phyloP scores from a whole-genome alignment of 805 yeast genomes.

The Starmerella vaccinii region DNA sequence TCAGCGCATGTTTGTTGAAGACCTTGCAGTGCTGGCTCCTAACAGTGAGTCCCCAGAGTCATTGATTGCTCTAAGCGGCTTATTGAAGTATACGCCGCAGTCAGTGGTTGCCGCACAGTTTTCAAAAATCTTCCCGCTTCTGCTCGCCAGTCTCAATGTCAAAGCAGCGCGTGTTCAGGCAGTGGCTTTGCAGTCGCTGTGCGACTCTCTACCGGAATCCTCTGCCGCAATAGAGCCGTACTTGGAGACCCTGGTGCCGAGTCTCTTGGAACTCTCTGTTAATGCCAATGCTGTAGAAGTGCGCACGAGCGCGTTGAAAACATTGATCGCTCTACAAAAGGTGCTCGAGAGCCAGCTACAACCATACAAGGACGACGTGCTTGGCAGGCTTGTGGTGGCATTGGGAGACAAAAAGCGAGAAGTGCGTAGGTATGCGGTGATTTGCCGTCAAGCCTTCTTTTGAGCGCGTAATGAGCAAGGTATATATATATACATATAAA shows the following conservation, averaged over 20 bases:
- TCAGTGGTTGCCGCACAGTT: slow-evolving; percentile 57
- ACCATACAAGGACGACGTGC: slow-evolving; percentile 29
- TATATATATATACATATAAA: too few species aligned
- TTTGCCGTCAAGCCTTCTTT: slow-evolving; percentile 51
- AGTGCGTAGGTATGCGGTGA: slow-evolving; percentile 67
- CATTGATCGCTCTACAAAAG: slow-evolving; percentile 7
- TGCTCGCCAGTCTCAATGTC: slow-evolving; percentile 52
- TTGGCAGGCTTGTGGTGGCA: slow-evolving; percentile 40
- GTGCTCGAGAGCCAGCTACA: slow-evolving; percentile 2
- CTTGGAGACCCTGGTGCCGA: slow-evolving; percentile 3
- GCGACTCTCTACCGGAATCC: slow-evolving; percentile 12
- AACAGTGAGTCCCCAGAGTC: slow-evolving; percentile 38
- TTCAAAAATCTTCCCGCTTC: slow-evolving; percentile 54
- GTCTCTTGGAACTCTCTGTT: slow-evolving; percentile 1
- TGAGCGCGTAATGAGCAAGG: not conserved
- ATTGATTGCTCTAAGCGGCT: slow-evolving; percentile 54
- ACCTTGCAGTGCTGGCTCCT: slow-evolving; percentile 44
- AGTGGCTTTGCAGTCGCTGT: slow-evolving; percentile 6
- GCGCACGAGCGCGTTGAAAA: slow-evolving; percentile 8
- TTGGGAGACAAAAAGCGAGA: slow-evolving; percentile 66
- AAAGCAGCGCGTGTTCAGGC: slow-evolving; percentile 25
- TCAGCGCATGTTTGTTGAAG: slow-evolving; percentile 60
- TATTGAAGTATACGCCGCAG: slow-evolving; percentile 55
- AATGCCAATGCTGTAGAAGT: not conserved
- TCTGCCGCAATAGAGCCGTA: slow-evolving; percentile 4